phyloP scores from a whole-genome alignment of 345 rosid genomes.

The Citrus maxima region DNA sequence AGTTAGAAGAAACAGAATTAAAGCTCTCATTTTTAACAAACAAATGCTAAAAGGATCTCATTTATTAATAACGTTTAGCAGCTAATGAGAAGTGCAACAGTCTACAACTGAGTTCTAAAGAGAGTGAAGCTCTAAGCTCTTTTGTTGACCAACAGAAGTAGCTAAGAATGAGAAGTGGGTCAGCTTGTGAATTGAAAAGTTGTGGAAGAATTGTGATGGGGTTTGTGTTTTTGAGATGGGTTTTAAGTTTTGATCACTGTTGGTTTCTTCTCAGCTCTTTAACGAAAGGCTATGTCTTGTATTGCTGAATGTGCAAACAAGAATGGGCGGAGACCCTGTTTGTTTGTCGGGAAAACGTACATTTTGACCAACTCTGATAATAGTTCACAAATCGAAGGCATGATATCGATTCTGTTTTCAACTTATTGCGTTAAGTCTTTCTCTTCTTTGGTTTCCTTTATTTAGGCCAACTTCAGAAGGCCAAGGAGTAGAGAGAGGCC shows the following conservation, averaged over 20 bases:
- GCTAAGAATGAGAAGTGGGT: slow-evolving; percentile 53
- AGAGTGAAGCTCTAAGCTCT: slow-evolving; percentile 38
- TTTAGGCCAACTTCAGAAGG: neutral
- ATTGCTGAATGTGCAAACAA: slow-evolving; percentile 10
- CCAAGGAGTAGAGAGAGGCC: neutral
- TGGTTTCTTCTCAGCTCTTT: slow-evolving; percentile 52
- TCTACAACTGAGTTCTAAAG: slow-evolving; percentile 45
- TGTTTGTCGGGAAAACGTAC: slow-evolving; percentile 14
- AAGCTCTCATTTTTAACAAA: slow-evolving; percentile 39
- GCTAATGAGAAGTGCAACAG: slow-evolving; percentile 43
- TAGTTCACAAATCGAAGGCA: too few relatives aligned
- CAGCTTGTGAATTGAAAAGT: slow-evolving; percentile 46
- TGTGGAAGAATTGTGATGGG: slow-evolving; percentile 31
- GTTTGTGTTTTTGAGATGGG: neutral
- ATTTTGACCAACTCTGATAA: neutral
- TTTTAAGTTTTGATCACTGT: slow-evolving; percentile 21
- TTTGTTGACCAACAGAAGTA: slow-evolving; percentile 56
- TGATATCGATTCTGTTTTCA: too few relatives aligned
- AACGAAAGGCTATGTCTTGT: slow-evolving; percentile 7
- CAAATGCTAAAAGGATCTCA: slow-evolving; percentile 60
- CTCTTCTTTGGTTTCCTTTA: too few relatives aligned
- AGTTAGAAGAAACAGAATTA: slow-evolving; percentile 46
- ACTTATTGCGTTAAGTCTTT: too few relatives aligned
- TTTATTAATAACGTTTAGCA: slow-evolving; percentile 48
- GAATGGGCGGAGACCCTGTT: slow-evolving; percentile 17